Base-by-base conservation (phyloP, 495 filamentous ascomycete genomes). In the Hyaloscypha hepaticicola region DNA sequence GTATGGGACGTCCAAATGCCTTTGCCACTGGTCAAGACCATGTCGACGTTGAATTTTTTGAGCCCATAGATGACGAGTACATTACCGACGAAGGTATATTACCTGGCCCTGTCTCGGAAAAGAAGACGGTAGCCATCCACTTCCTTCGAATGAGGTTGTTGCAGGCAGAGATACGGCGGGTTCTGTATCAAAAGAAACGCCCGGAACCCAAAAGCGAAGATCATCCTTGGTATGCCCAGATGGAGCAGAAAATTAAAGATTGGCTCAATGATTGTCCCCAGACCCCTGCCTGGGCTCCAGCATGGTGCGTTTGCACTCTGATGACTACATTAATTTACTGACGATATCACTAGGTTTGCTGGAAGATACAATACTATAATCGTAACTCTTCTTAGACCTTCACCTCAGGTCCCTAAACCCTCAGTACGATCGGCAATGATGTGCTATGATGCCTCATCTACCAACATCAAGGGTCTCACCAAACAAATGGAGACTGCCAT, bases 121-220 rank as follows among this genome's bases (percentile, higher is more conserved):
- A 87, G 74, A 98, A 98, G 75, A 82, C 90, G 67, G 86, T 96
- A 22, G 86, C 90, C 9, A 92, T 96, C 63, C 93, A 98, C 74
- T 96, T 95, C 68, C 92, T 91, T 76, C 90, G 89, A 71, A 97
- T 98, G 93, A 84, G 91, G 60, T 75, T 95, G 31, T 76, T 95
- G 6, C 94, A 97, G 72, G 83, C 92, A 14, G 93, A 98, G 75
- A 93, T 94, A 50, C 80, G 93, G 50, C 84, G 91, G 59, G 86
- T 84, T 12, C 82, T 98, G 1, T 98, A 98, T 72, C 84, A 92
- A 61, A 89, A 88, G 69, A 92, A 90, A 74, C 80, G 87, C 55
- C 75, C 86, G 0, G 85, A 87, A 28, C 92, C 92, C 1, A 83
- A 80, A 31, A 81, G 88, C 72, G 91, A 96, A 66, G 78, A 83